Conservation (phyloP, 257 asterid genomes). For the Paraleonurus japonicus region DNA sequence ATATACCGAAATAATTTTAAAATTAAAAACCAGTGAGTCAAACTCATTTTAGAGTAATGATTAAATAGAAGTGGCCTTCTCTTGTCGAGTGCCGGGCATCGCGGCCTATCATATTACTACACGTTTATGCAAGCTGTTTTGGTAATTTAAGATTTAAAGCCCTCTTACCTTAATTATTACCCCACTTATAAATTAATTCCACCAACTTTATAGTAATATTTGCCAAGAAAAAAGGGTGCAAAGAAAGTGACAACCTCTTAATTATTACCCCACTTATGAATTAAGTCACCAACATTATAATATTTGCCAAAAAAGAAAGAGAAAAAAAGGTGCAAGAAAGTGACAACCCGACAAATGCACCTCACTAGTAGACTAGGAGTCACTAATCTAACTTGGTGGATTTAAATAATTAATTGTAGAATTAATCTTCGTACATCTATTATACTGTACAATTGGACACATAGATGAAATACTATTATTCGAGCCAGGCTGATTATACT, state of each 20-base stretch:
- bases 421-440: no score
- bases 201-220: background rate
- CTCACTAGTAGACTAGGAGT: background rate
- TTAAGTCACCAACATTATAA: background rate
- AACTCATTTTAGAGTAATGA: no score
- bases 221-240: background rate
- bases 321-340: conserved; percentile 7
- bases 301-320: background rate
- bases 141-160: conserved; percentile 24
- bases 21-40: no score
- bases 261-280: conserved; percentile 14
- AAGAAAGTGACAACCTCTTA: conserved; percentile 21
- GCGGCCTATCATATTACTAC: conserved; percentile 22
- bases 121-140: conserved; percentile 24
- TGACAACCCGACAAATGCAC: conserved; percentile 2
- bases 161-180: conserved; percentile 18
- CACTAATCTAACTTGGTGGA: background rate
- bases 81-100: conserved; percentile 19
- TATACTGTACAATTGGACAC: no score
- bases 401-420: no score
- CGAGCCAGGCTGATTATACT: no score
- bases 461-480: no score
- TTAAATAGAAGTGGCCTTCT: background rate
- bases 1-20: no score
- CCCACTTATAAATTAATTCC: conserved; percentile 4